Conservation (phyloP, 1,284 basidiomycete genomes). For the Inonotus obliquus region DNA sequence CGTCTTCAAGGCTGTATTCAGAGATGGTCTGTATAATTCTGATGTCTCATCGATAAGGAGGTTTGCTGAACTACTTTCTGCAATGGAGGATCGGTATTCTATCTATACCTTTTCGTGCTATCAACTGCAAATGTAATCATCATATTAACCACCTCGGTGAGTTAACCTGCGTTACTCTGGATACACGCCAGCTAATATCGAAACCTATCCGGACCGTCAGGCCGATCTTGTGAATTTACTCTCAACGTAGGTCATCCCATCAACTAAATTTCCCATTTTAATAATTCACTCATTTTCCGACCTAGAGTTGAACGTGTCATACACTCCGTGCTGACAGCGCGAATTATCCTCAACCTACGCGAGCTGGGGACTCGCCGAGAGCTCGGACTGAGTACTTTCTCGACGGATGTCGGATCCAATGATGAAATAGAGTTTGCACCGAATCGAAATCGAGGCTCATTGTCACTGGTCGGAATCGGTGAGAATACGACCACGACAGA, state of each 20-base stretch:
- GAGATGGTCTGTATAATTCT: neutral
- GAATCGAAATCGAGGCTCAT: neutral
- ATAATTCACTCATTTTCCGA: neutral
- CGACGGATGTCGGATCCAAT: neutral
- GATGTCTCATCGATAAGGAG: too few relatives aligned
- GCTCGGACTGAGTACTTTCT: neutral
- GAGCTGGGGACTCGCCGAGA: neutral
- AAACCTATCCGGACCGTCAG: neutral
- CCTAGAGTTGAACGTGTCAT: slow-evolving; percentile 5
- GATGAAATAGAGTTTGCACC: neutral
- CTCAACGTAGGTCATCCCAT: neutral
- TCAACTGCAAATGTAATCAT: slow-evolving; percentile 8
- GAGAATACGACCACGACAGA: neutral
- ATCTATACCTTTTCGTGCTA: neutral
- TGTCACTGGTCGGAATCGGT: neutral
- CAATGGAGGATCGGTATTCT: neutral
- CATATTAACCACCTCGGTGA: neutral
- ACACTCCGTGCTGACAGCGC: slow-evolving; percentile 3
- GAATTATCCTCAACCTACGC: slow-evolving; percentile 2
- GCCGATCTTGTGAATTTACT: neutral
- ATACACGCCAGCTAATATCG: neutral
- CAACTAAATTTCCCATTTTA: neutral
- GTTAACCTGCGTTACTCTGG: neutral
- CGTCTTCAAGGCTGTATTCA: slow-evolving; percentile 1
- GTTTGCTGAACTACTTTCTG: too few relatives aligned